A percentile compares a stretch with the other conserved stretches of the same genome.
Conservation (phyloP, 768 basidiomycete genomes). For the Leccinum subtestaceum region DNA sequence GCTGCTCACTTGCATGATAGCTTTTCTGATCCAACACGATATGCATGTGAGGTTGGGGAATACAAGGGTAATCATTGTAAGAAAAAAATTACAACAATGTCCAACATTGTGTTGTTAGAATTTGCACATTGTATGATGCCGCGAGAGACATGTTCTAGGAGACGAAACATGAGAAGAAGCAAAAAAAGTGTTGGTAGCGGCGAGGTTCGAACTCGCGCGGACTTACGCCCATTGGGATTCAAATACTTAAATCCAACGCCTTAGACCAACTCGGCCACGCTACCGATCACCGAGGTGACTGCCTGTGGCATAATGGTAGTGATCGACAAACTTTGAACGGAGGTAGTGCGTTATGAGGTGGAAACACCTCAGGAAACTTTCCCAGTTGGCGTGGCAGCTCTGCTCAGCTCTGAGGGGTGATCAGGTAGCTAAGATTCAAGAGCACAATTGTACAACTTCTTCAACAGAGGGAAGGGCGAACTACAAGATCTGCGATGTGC, state of each 20-base stretch:
- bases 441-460: background rate
- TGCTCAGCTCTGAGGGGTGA: too few species aligned
- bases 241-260: constrained; percentile 85
- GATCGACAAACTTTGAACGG: background rate
- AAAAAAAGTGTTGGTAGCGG: constrained; percentile 55
- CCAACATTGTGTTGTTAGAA: background rate
- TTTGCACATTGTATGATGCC: background rate
- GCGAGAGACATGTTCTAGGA: background rate
- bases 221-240: constrained; percentile 80
- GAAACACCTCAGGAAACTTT: background rate
- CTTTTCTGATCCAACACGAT: constrained; percentile 23
- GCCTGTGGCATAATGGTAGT: background rate
- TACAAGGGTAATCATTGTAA: background rate
- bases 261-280: constrained; percentile 90
- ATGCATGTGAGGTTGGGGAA: background rate
- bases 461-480: background rate
- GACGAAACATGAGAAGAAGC: background rate
- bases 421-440: background rate
- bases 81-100: background rate
- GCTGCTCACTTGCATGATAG: constrained; percentile 14
- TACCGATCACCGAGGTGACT: constrained; percentile 35
- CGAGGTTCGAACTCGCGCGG: constrained; percentile 93
- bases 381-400: background rate
- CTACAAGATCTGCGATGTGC: background rate
- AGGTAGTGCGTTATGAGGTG: background rate